phyloP scores from a whole-genome alignment of 2,329 filamentous ascomycete species.

The Decorospora gaudefroyi region DNA sequence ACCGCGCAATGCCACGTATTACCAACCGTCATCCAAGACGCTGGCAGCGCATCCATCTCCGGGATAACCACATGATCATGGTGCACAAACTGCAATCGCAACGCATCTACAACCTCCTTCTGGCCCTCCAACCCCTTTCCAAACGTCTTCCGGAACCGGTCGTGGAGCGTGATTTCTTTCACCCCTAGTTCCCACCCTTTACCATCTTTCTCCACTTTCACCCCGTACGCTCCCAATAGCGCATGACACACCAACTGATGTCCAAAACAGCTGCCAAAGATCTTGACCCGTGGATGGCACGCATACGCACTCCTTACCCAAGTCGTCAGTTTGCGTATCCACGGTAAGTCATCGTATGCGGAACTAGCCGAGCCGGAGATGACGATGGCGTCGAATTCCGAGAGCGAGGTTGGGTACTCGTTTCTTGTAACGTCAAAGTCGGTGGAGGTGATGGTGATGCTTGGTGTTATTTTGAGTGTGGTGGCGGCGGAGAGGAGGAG shows the following conservation, averaged over 20 bases:
- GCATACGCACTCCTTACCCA: conserved; percentile 44
- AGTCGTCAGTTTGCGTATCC: conserved; percentile 30
- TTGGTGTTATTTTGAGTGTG: conserved; percentile 10
- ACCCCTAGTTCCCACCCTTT: conserved; percentile 40
- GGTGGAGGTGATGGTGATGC: conserved; percentile 30
- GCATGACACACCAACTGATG: conserved; percentile 51
- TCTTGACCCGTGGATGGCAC: conserved; percentile 38
- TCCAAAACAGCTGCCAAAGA: conserved; percentile 54
- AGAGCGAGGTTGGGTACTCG: conserved; percentile 42
- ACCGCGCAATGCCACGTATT: conserved; percentile 43
- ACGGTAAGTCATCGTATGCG: conserved; percentile 36
- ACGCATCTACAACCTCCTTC: conserved; percentile 7
- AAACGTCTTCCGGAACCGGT: conserved; percentile 15
- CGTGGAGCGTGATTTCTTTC: conserved; percentile 23
- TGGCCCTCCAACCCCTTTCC: not conserved
- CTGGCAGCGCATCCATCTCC: conserved; percentile 17
- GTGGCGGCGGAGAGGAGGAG: conserved; percentile 28
- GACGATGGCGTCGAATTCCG: conserved; percentile 46
- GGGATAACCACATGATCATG: conserved; percentile 38
- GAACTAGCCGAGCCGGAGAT: conserved; percentile 49
- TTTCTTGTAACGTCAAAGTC: conserved; percentile 46
- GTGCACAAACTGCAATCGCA: conserved; percentile 50
- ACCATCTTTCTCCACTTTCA: conserved; percentile 31
- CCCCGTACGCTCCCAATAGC: conserved; percentile 41
- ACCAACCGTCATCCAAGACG: conserved; percentile 28